Base-by-base conservation (phyloP, 75 land plant species). In the Pseudotsuga menziesii region DNA sequence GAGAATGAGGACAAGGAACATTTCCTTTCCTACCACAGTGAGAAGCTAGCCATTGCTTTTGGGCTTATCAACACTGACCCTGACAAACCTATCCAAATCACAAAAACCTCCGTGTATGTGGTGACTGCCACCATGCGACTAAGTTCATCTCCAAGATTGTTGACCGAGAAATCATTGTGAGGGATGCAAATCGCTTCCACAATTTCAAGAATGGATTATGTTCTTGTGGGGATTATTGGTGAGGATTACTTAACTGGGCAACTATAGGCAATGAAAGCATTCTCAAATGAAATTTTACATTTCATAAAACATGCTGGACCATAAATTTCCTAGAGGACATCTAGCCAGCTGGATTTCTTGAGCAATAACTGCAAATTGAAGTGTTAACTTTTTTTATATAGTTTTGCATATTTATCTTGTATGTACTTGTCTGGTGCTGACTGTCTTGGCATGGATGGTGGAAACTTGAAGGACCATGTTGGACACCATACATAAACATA, bases 101-200 rank as follows among this genome's bases (percentile, higher is more conserved):
- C 23, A 19, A 60, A 20, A 60, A 60, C 61, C 61, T 60, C 61
- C 61, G 61, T 60, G 61, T 60, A 22, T 60, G 61, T 60, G 61
- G 61, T 20, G 61, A 60, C 23, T 19, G 61, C 61, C 23, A 22
- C 7, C 8, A 8, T 20, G 61, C 61, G 3, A 60, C 23, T 60
- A 60, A 60, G 23, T 20, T 60, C 61, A 60, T 60, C 8, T 60
- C 23, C 23, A 60, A 60, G 23, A 60, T 60, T 60, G 61, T 60
- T 60, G 61, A 60, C 22, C 20, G 61, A 60, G 8, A 60, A 7
- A 60, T 60, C 61, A 60, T 60, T 20, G 22, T 60, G 20, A 60
- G 23, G 61, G 61, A 60, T 60, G 22, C 61, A 19, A 60, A 60
- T 22, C 61, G 61, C 6, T 60, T 60, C 7, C 61, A 60, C 23